phyloP scores from a whole-genome alignment of 495 filamentous ascomycete genomes.

The Penicillium psychrofluorescens region DNA sequence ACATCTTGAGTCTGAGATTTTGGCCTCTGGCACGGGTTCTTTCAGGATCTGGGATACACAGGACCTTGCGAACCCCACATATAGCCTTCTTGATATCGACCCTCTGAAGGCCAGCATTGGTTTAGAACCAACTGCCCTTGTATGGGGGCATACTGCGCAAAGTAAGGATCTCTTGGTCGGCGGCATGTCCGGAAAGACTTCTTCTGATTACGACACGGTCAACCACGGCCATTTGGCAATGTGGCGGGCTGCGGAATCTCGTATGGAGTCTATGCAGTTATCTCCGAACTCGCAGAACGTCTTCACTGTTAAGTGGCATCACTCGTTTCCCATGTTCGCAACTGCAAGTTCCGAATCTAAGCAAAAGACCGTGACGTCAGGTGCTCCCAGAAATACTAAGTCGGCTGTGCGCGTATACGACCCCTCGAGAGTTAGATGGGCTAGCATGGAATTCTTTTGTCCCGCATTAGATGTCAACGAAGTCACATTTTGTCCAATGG shows the following conservation, averaged over 20 bases:
- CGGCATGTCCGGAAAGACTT: slow-evolving; percentile 61
- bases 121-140: slow-evolving; percentile 56
- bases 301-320: slow-evolving; percentile 78
- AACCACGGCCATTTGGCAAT: slow-evolving; percentile 62
- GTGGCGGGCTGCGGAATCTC: slow-evolving; percentile 54
- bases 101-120: slow-evolving; percentile 45
- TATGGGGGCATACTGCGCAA: slow-evolving; percentile 53
- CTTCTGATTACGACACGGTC: slow-evolving; percentile 48
- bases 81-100: slow-evolving; percentile 2
- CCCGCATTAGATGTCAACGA: slow-evolving; percentile 83
- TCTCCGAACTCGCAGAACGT: slow-evolving; percentile 57
- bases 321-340: slow-evolving; percentile 47
- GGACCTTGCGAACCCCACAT: background rate
- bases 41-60: slow-evolving; percentile 26
- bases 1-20: slow-evolving; percentile 21
- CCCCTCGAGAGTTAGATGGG: slow-evolving; percentile 17
- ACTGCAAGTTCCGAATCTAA: slow-evolving; percentile 50
- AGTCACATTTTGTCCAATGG: slow-evolving; percentile 46
- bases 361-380: slow-evolving; percentile 13
- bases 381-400: slow-evolving; percentile 29
- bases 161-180: slow-evolving; percentile 59
- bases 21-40: slow-evolving; percentile 44
- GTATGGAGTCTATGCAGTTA: slow-evolving; percentile 35
- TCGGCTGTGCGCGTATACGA: slow-evolving; percentile 50
- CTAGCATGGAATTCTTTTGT: slow-evolving; percentile 52